Conservation (phyloP, 192 early-diverging fungal species). For the Coemansia sp. region DNA sequence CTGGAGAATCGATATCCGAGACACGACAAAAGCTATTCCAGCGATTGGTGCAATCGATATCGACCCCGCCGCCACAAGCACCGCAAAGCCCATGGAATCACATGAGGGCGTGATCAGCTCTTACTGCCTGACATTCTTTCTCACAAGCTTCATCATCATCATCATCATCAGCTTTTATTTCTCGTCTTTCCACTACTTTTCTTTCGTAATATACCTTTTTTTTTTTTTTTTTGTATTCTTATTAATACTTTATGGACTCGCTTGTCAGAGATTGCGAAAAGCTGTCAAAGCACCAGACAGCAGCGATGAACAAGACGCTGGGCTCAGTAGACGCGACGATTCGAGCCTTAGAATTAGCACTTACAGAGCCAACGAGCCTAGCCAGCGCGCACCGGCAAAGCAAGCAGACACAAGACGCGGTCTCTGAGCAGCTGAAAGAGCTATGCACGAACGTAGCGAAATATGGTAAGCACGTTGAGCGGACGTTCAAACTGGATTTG, state of each 20-base stretch:
- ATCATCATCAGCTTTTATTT: too few relatives aligned
- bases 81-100: background rate
- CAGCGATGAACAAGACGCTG: slow-evolving; percentile 51
- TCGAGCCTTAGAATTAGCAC: slow-evolving; percentile 40
- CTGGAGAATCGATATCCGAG: slow-evolving; percentile 9
- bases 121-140: too few relatives aligned
- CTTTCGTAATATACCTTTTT: too few relatives aligned
- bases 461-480: slow-evolving; percentile 76
- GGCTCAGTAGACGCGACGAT: slow-evolving; percentile 53
- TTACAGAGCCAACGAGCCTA: background rate
- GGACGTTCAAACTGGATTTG: slow-evolving; percentile 72
- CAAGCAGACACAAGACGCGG: slow-evolving; percentile 13
- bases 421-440: slow-evolving; percentile 65
- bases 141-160: too few relatives aligned
- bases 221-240: slow-evolving; percentile 2
- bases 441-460: slow-evolving; percentile 63
- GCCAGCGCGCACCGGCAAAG: background rate
- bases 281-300: slow-evolving; percentile 65
- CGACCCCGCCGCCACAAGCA: too few relatives aligned
- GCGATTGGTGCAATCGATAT: background rate
- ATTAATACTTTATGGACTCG: slow-evolving; percentile 59
- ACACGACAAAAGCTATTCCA: slow-evolving; percentile 10
- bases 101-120: background rate
- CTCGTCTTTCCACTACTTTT: background rate
- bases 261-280: slow-evolving; percentile 68